Percentiles rank a stretch among this genome's conserved stretches.
phyloP scores from a whole-genome alignment of 495 filamentous ascomycete genomes.

The Hypoxylon subgilvum region DNA sequence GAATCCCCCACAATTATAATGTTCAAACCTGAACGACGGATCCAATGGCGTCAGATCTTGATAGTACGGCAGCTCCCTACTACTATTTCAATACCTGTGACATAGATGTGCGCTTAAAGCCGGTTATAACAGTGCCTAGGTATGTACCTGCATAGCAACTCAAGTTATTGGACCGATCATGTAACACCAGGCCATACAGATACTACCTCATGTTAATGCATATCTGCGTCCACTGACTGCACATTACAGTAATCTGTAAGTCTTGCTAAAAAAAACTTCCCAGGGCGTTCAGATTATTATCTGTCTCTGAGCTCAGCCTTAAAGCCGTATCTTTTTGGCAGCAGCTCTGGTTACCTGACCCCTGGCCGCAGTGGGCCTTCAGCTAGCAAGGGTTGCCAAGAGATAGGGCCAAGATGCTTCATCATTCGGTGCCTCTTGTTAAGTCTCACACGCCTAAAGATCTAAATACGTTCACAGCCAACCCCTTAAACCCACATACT shows the following conservation, averaged over 20 bases:
- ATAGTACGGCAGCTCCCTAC: slow-evolving; percentile 2
- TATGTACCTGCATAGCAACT: not conserved
- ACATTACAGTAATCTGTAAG: too few relatives aligned
- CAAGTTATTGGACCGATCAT: not conserved
- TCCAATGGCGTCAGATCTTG: slow-evolving; percentile 21
- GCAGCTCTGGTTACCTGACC: not conserved
- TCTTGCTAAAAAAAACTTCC: too few relatives aligned
- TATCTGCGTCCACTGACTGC: too few relatives aligned
- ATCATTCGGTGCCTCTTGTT: slow-evolving; percentile 13
- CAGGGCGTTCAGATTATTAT: too few relatives aligned
- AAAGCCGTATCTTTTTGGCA: not conserved
- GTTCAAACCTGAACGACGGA: not conserved
- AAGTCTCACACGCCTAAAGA: slow-evolving; percentile 13
- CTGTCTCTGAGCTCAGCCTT: too few relatives aligned
- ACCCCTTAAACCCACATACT: slow-evolving; percentile 2
- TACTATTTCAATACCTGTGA: not conserved
- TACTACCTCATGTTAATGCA: too few relatives aligned
- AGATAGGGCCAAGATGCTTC: slow-evolving; percentile 18
- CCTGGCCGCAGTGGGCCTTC: too few relatives aligned
- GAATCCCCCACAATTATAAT: slow-evolving; percentile 5
- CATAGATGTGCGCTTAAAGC: slow-evolving; percentile 1
- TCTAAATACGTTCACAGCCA: slow-evolving; percentile 1
- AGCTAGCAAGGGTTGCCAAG: not conserved
- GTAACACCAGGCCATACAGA: not conserved
- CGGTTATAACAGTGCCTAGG: not conserved